Evolutionary conservation across 352 stramenopile species (phyloP).

Genomic region (Pythium apleroticum): DNA sequence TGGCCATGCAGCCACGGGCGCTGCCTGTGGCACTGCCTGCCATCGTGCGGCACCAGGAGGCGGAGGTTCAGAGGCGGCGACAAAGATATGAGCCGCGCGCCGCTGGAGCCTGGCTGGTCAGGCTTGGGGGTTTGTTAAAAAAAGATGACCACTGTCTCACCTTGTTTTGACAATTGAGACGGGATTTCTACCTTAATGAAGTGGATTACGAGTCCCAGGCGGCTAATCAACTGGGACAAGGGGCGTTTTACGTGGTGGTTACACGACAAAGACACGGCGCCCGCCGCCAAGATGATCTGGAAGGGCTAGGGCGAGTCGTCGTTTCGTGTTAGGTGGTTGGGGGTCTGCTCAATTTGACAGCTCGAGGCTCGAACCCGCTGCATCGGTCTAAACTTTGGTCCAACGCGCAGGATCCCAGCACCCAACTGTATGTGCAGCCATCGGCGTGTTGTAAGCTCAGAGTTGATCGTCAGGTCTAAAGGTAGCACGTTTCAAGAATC

Average conservation of each 20-base stretch:
- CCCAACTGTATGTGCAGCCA: neutral
- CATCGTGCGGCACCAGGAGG: too few relatives aligned
- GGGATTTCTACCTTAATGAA: too few relatives aligned
- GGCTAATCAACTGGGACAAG: neutral
- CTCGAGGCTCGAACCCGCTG: neutral
- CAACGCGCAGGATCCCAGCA: neutral
- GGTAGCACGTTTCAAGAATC: too few relatives aligned
- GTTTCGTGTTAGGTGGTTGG: constrained; percentile 7
- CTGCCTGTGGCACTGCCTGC: too few relatives aligned
- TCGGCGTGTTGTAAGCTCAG: neutral
- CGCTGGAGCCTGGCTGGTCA: constrained; percentile 1
- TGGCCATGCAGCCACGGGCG: constrained; percentile 17
- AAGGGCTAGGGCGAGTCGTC: constrained; percentile 1
- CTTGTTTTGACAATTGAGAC: constrained; percentile 16
- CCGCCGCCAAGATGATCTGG: neutral
- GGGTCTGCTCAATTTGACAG: constrained; percentile 2
- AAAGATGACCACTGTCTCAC: constrained; percentile 8
- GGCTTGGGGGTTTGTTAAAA: constrained; percentile 18
- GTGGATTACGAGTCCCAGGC: too few relatives aligned
- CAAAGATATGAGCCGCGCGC: constrained; percentile 45
- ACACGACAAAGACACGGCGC: neutral
- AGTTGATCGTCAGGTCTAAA: neutral
- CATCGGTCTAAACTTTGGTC: neutral
- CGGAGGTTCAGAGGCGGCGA: constrained; percentile 22
- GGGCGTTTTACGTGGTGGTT: neutral